phyloP scores from a whole-genome alignment of 2,329 filamentous ascomycete genomes.

The Madurella mycetomatis region DNA sequence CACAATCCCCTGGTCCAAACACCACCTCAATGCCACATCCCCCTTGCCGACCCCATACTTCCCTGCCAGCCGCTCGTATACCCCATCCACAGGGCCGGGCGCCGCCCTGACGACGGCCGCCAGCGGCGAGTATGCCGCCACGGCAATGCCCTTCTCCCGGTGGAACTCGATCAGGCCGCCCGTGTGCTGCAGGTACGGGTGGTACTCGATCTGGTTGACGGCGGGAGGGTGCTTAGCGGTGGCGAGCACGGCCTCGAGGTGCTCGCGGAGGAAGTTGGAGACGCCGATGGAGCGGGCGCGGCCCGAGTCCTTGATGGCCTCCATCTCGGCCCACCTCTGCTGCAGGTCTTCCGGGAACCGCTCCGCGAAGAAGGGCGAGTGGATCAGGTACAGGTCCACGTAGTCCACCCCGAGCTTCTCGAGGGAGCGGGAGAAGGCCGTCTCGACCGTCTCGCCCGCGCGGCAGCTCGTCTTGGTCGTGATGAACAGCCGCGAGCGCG shows the following conservation, averaged over 20 bases:
- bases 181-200: constrained; percentile 68
- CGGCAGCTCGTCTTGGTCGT: constrained; percentile 52
- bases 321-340: constrained; percentile 54
- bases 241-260: constrained; percentile 53
- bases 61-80: constrained; percentile 47
- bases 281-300: constrained; percentile 69
- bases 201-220: constrained; percentile 77
- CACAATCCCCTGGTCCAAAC: constrained; percentile 55
- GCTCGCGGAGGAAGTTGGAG: constrained; percentile 62
- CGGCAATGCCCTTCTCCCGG: constrained; percentile 52
- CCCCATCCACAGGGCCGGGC: constrained; percentile 49
- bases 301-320: constrained; percentile 63
- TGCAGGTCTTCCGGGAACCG: constrained; percentile 49
- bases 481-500: constrained; percentile 65
- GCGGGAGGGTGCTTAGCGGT: constrained; percentile 60
- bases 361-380: constrained; percentile 51
- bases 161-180: constrained; percentile 53
- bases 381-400: constrained; percentile 66
- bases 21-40: constrained; percentile 57
- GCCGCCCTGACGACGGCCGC: constrained; percentile 45
- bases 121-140: constrained; percentile 54
- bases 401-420: constrained; percentile 64
- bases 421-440: constrained; percentile 56
- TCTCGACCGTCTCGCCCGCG: constrained; percentile 35
- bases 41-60: constrained; percentile 56